Percentiles rank a stretch among this genome's conserved stretches.
Conservation (phyloP, 75 land plant genomes). For the Cupressus sempervirens region DNA sequence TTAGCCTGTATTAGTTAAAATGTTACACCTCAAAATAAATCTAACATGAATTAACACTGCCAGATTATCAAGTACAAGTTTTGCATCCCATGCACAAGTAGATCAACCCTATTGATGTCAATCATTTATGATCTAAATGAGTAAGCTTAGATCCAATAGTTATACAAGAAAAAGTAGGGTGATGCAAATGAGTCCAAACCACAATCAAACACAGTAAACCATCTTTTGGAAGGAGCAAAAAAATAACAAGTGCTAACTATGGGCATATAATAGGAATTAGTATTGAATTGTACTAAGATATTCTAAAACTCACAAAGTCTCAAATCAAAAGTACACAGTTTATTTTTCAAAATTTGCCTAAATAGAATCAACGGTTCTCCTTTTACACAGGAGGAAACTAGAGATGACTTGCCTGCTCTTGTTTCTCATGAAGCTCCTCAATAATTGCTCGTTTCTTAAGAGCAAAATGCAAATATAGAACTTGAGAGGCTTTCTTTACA, state of each 20-base stretch:
- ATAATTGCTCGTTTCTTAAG: slow-evolving; percentile 75
- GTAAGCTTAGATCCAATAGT: neutral
- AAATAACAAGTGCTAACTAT: neutral
- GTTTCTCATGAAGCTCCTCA: slow-evolving; percentile 93
- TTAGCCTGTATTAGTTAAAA: slow-evolving; percentile 47
- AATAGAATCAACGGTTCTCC: neutral
- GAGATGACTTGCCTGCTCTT: slow-evolving; percentile 66
- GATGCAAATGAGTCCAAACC: neutral
- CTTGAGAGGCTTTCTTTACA: slow-evolving; percentile 83
- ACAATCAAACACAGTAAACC: neutral
- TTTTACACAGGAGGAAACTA: neutral
- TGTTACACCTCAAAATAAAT: neutral
- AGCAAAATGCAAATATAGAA: slow-evolving; percentile 75
- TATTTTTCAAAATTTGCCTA: neutral
- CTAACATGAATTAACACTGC: neutral
- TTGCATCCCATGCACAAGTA: neutral
- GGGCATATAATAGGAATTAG: neutral
- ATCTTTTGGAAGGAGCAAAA: neutral
- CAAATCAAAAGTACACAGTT: neutral
- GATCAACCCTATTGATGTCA: neutral
- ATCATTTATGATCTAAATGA: neutral
- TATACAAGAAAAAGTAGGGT: neutral
- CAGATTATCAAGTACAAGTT: neutral
- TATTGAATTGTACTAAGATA: neutral
- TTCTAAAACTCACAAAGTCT: neutral